Base-by-base conservation (phyloP, 73 alveolate genomes). In the Paramecium sonneborni region DNA sequence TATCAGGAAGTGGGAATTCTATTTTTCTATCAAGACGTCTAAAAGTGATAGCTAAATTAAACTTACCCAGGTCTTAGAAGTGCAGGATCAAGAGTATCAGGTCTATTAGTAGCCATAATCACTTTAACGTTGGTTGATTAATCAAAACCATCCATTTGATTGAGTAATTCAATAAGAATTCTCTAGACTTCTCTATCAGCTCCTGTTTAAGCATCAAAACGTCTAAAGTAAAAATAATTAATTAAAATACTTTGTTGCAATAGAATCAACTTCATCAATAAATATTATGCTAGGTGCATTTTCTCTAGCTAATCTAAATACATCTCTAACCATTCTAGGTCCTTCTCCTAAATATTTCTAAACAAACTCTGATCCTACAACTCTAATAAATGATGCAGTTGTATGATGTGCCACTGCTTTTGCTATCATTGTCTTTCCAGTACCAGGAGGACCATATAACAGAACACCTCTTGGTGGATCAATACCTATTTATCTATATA, bases 311-410 rank as follows among this genome's bases (percentile, higher is more conserved):
- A 98, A 89, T 85, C 99, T 95, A 85, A 99, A 99, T 35, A 99
- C 99, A 93, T 98, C 99, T 88, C 99, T 97, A 39, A 99, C 99
- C 99, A 99, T 98, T 92, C 99, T 95, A 18, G 99, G 99, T n/a
- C 99, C 99, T 92, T 99, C 99, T 39, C 99, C 99, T 57, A 99
- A 95, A 93, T 98, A 99, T 93, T 99, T 99, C 95, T 98, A 99
- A 48, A 98, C 99, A 87, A 99, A 99, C 93, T 98, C 99, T 34
- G 99, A 96, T 15, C 99, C 99, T 15, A 98, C 99, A 85, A 98
- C 98, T 79, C 99, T 95, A 35, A 98, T 96, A 95, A 98, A 97
- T 21, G 99, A 94, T 30, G 99, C 99, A 18, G 97, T 97, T 5
- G 99, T 99, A 85, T 96, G 98, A 94, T 96, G 95, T 26, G 99